Evolutionary conservation across 768 basidiomycete genomes (phyloP).

Genomic region (Rhizopogon vulgaris): DNA sequence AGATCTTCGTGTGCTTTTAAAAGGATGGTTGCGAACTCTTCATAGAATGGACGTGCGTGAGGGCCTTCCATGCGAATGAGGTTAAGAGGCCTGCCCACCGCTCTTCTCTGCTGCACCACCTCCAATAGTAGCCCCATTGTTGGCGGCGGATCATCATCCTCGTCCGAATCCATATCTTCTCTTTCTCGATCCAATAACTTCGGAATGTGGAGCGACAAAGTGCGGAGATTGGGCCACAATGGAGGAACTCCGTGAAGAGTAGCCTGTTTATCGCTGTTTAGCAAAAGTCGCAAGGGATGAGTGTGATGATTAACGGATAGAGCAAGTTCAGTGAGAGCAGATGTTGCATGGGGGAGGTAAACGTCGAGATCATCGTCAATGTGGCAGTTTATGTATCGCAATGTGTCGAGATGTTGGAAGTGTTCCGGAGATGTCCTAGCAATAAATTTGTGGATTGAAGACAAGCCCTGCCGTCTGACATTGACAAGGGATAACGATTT

Average conservation of each 20-base stretch:
- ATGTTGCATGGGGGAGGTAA: conserved; percentile 26
- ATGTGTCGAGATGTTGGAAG: conserved; percentile 23
- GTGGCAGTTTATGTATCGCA: conserved; percentile 29
- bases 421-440: conserved; percentile 28
- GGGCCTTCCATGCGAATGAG: conserved; percentile 22
- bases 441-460: conserved; percentile 30
- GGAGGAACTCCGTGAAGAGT: conserved; percentile 25
- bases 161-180: conserved; percentile 25
- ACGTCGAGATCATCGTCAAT: conserved; percentile 31
- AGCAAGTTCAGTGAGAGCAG: conserved; percentile 29
- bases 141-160: conserved; percentile 26
- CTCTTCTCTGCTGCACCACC: conserved; percentile 24
- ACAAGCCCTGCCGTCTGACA: conserved; percentile 22
- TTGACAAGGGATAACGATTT: conserved; percentile 18
- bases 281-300: conserved; percentile 25
- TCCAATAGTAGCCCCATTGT: conserved; percentile 25
- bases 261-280: conserved; percentile 29
- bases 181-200: conserved; percentile 24
- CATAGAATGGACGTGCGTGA: conserved; percentile 18
- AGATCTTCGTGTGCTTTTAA: conserved; percentile 22
- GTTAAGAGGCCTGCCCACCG: conserved; percentile 21
- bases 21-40: conserved; percentile 17
- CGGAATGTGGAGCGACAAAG: conserved; percentile 21
- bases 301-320: conserved; percentile 26
- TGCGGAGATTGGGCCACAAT: conserved; percentile 25